Evolutionary conservation across 768 basidiomycete genomes (phyloP), one percentile per base, ranked within the genome.

Genomic region (Trametes cinnabarina): DNA sequence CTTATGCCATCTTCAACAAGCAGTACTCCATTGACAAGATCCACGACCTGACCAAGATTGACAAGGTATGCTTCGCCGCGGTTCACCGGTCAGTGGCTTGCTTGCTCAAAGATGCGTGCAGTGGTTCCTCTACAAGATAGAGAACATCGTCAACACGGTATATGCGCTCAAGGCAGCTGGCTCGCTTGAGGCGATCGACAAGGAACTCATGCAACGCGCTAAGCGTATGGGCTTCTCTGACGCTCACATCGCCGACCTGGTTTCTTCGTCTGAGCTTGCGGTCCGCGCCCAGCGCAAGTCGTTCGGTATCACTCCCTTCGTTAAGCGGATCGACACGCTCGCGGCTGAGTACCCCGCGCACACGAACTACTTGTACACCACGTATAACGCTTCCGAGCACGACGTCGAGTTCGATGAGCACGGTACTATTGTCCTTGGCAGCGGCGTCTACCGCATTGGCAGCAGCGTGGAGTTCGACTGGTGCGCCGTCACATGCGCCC

Each of bases 401-500:
- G 97, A 99, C 67, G 88, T 99, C 70, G 84, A 91, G 20, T 98
- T 98, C 69, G 80, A 95, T 68, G 96, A 98, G 65, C 85, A 97
- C 64, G 97, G 97, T 41, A 98, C 94, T n/a, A 97, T 98, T 92
- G 96, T 99, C 22, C 86, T 98, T 22, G 97, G 97, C 23, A 92
- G 90, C 58, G 97, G 97, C 66, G 97, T 99, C 20, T 98, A 99
- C 76, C 88, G 97, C 58, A 98, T 99, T 65, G 97, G 97, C 44
- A 93, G 90, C 73, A 94, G 92, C 63, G 97, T 99, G 69, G 97
- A 99, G 78, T 99, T 99, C 71, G 97, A 99, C 72, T 99, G 97
- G 97, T 99, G 97, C 72, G 96, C 97, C n/a, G 97, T 99, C 39
- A 98, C 96, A 1, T 98, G 95, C 71, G 94, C 94, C 14, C 82